phyloP scores from a whole-genome alignment of 805 yeast species.

The Metschnikowia bowlesiae region DNA sequence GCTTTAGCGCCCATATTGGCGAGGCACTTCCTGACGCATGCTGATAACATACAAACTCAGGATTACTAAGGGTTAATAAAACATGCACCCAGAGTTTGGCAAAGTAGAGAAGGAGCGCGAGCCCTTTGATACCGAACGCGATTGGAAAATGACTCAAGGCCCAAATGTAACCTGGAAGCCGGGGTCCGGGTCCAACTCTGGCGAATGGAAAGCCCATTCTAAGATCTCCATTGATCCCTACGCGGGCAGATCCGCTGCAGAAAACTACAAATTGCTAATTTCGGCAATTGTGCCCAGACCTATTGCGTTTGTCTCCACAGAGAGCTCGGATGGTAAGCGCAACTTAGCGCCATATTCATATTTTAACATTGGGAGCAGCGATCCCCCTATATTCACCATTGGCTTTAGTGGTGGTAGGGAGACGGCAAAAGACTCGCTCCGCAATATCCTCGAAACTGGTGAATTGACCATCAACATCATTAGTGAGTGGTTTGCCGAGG shows the following conservation, averaged over 20 bases:
- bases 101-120: slow-evolving; percentile 10
- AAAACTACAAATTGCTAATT: slow-evolving; percentile 49
- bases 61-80: not conserved
- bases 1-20: not conserved
- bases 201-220: slow-evolving; percentile 41
- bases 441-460: slow-evolving; percentile 45
- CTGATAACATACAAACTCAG: not conserved
- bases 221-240: slow-evolving; percentile 50
- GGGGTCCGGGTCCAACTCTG: slow-evolving; percentile 45
- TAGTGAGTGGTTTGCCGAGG: slow-evolving; percentile 62
- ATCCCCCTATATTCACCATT: slow-evolving; percentile 56
- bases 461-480: slow-evolving; percentile 56
- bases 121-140: slow-evolving; percentile 4
- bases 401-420: slow-evolving; percentile 42
- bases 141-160: slow-evolving; percentile 21
- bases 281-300: slow-evolving; percentile 58
- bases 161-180: slow-evolving; percentile 37
- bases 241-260: slow-evolving; percentile 32
- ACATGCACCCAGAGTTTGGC: slow-evolving; percentile 11
- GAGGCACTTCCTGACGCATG: not conserved
- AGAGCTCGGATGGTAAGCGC: slow-evolving; percentile 36
- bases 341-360: slow-evolving; percentile 63
- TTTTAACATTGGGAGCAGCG: slow-evolving; percentile 43
- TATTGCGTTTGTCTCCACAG: slow-evolving; percentile 52
- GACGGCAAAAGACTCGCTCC: slow-evolving; percentile 46